Percentiles rank a stretch among this genome's conserved stretches.
Evolutionary conservation across 371 early-diverging fungal genomes (phyloP).

Genomic region (Rhizopus sp.): DNA sequence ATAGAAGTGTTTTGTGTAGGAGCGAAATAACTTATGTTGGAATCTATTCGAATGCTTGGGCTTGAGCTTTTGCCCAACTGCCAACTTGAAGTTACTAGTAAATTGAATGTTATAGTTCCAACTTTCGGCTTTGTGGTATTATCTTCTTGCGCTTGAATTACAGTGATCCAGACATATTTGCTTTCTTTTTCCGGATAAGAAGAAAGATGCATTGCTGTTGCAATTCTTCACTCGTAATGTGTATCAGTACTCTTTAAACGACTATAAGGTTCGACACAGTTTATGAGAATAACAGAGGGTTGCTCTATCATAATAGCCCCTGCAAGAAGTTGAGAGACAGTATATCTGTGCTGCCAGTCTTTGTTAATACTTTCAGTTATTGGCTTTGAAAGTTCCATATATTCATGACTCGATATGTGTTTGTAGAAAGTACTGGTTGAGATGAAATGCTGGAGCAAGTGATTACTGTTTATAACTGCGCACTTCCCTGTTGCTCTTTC

Average conservation of each 20-base stretch:
- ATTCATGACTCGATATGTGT: constrained; percentile 15
- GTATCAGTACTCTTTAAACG: constrained; percentile 20
- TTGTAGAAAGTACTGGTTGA: constrained; percentile 7
- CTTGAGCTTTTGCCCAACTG: constrained; percentile 15
- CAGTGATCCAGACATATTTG: constrained; percentile 19
- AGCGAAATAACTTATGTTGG: constrained; percentile 6
- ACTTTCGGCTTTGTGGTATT: constrained; percentile 13
- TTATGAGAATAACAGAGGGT: constrained; percentile 11
- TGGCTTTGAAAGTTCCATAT: constrained; percentile 12
- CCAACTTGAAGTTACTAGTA: constrained; percentile 16
- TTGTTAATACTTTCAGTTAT: constrained; percentile 16
- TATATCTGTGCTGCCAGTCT: constrained; percentile 18
- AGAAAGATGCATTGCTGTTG: constrained; percentile 23
- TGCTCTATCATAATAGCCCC: constrained; percentile 15
- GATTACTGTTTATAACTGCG: constrained; percentile 8
- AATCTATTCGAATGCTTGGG: constrained; percentile 6
- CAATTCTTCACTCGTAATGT: constrained; percentile 19
- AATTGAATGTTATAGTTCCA: constrained; percentile 20
- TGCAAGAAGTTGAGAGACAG: constrained; percentile 19
- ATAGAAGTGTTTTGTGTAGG: constrained; percentile 13
- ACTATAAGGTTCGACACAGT: constrained; percentile 21
- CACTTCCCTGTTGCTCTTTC: constrained; percentile 1
- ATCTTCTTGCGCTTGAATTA: constrained; percentile 16
- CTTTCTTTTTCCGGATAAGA: constrained; percentile 21
- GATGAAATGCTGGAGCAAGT: constrained; percentile 4